phyloP scores from a whole-genome alignment of 345 rosid species.

The Linum lewisii region DNA sequence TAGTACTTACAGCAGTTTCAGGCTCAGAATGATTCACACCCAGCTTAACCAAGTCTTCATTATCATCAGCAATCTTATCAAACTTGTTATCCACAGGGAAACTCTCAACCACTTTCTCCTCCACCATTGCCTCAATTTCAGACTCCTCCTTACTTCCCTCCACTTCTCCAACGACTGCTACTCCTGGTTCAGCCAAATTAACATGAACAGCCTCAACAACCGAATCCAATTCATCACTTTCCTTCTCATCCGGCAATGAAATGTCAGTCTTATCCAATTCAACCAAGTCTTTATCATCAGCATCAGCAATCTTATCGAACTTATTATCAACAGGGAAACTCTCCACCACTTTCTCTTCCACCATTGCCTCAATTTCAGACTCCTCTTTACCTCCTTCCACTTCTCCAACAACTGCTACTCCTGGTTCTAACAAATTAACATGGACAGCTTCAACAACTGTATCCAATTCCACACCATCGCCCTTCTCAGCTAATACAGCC shows the following conservation, averaged over 20 bases:
- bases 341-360: slow-evolving; percentile 17
- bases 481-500: no score
- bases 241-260: slow-evolving; percentile 10
- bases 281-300: neutral
- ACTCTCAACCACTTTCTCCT: slow-evolving; percentile 15
- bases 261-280: neutral
- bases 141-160: slow-evolving; percentile 17
- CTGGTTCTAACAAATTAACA: slow-evolving; percentile 17
- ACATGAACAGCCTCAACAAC: slow-evolving; percentile 26
- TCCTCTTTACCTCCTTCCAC: slow-evolving; percentile 19
- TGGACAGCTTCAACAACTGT: slow-evolving; percentile 25
- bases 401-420: slow-evolving; percentile 26
- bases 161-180: slow-evolving; percentile 27
- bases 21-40: slow-evolving; percentile 20
- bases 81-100: slow-evolving; percentile 37
- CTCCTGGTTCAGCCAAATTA: slow-evolving; percentile 19
- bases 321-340: slow-evolving; percentile 28
- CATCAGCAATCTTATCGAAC: slow-evolving; percentile 23
- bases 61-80: slow-evolving; percentile 26
- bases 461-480: slow-evolving; percentile 22
- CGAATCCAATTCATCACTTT: slow-evolving; percentile 22
- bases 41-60: slow-evolving; percentile 17
- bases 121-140: slow-evolving; percentile 21
- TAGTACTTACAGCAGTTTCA: slow-evolving; percentile 8
- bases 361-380: slow-evolving; percentile 17